phyloP scores from a whole-genome alignment of 305 asterid species.

The Plantago lanceolata region DNA sequence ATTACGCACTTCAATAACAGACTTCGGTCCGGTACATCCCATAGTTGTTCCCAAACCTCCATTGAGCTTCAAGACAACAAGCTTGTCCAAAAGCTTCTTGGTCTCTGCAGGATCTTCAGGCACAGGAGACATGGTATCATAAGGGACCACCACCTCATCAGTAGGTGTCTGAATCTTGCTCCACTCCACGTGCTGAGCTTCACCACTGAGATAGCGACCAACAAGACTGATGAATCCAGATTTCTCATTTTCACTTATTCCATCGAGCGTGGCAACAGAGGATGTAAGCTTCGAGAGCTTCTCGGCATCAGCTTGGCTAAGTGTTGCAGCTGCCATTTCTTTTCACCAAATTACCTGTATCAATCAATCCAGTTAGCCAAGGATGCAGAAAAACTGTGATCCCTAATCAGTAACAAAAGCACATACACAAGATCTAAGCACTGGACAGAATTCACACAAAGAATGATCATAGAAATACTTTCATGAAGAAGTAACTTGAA shows the following conservation, averaged over 20 bases:
- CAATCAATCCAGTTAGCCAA: too few relatives aligned
- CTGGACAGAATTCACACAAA: too few relatives aligned
- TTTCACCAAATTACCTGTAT: too few relatives aligned
- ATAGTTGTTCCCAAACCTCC: constrained; percentile 99
- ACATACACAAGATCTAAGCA: too few relatives aligned
- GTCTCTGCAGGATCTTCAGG: constrained; percentile 68
- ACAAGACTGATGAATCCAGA: constrained; percentile 89
- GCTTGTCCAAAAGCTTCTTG: constrained; percentile 74
- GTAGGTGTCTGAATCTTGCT: constrained; percentile 97
- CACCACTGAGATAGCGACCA: constrained; percentile 90
- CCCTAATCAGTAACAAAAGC: too few relatives aligned
- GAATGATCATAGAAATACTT: too few relatives aligned
- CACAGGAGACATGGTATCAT: constrained; percentile 62
- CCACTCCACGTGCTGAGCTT: constrained; percentile 84
- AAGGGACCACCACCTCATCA: constrained; percentile 94
- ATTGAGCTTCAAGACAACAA: constrained; percentile 87
- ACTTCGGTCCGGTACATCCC: constrained; percentile 99
- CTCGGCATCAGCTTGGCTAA: not conserved
- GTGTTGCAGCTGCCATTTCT: too few relatives aligned
- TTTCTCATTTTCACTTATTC: constrained; percentile 69
- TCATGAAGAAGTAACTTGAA: too few relatives aligned
- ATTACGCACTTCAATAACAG: constrained; percentile 94
- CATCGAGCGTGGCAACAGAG: constrained; percentile 1
- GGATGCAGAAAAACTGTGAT: too few relatives aligned
- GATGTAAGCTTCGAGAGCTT: constrained; percentile 9